phyloP scores from a whole-genome alignment of 2,329 filamentous ascomycete species.

The Penicillium crustosum region DNA sequence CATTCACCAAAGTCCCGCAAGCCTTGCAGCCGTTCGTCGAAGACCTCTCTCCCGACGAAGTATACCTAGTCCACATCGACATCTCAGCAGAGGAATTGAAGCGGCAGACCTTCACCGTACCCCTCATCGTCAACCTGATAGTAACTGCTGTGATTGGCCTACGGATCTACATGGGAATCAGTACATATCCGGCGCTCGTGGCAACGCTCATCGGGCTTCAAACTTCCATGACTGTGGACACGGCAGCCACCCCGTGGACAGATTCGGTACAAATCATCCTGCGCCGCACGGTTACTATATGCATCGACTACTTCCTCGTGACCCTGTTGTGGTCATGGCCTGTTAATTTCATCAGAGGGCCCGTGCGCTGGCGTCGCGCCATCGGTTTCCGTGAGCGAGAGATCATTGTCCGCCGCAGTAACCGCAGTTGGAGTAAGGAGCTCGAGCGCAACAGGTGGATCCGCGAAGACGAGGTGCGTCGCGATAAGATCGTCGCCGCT shows the following conservation, averaged over 20 bases:
- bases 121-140: conserved; percentile 70
- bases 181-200: conserved; percentile 70
- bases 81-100: conserved; percentile 68
- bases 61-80: conserved; percentile 87
- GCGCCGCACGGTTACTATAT: conserved; percentile 63
- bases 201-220: conserved; percentile 63
- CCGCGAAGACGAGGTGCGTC: conserved; percentile 55
- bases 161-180: conserved; percentile 67
- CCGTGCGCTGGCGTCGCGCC: conserved; percentile 69
- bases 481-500: conserved; percentile 63
- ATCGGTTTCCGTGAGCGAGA: conserved; percentile 78
- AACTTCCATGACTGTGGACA: conserved; percentile 66
- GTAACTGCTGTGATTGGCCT: conserved; percentile 65
- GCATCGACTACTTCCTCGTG: conserved; percentile 70
- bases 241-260: conserved; percentile 55
- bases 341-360: conserved; percentile 66
- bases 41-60: conserved; percentile 64
- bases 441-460: conserved; percentile 52
- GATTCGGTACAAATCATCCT: conserved; percentile 59
- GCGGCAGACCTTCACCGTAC: conserved; percentile 77
- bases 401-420: conserved; percentile 75
- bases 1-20: conserved; percentile 67
- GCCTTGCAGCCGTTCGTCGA: conserved; percentile 65
- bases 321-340: conserved; percentile 73
- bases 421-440: conserved; percentile 64